Percentiles rank a stretch among this genome's conserved stretches.
Conservation (phyloP, 2,329 filamentous ascomycete genomes). For the Talaromyces sp. region DNA sequence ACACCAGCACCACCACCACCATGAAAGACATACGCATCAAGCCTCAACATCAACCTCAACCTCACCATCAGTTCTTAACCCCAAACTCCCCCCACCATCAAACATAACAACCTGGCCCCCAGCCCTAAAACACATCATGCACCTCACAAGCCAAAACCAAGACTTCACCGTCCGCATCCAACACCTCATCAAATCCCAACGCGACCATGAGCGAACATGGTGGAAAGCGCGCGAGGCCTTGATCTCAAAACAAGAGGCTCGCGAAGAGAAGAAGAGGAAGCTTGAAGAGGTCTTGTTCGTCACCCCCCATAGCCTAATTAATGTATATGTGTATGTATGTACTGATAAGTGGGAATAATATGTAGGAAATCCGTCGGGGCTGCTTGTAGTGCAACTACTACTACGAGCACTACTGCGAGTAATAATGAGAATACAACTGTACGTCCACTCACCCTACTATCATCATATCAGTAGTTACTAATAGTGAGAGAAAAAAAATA, state of each 20-base stretch:
- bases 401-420: slow-evolving; percentile 13
- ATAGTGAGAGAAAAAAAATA: not conserved
- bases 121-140: slow-evolving; percentile 49
- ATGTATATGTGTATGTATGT: not conserved
- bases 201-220: slow-evolving; percentile 59
- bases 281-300: slow-evolving; percentile 52
- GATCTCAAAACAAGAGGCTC: slow-evolving; percentile 47
- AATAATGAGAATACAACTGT: not conserved
- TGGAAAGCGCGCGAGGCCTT: slow-evolving; percentile 50
- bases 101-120: slow-evolving; percentile 49
- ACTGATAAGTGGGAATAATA: not conserved
- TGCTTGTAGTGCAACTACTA: no score
- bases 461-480: not conserved
- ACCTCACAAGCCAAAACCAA: slow-evolving; percentile 44
- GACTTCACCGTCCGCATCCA: slow-evolving; percentile 43
- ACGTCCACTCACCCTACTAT: not conserved
- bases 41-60: not conserved
- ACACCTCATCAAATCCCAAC: slow-evolving; percentile 59
- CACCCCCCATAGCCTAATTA: not conserved
- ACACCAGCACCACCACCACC: not conserved
- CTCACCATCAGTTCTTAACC: not conserved
- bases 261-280: slow-evolving; percentile 50
- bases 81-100: slow-evolving; percentile 23
- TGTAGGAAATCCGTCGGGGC: slow-evolving; percentile 46
- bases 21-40: not conserved